A percentile compares a stretch with the other conserved stretches of the same genome.
Conservation (phyloP, 1,284 basidiomycete species). For the Moesziomyces sp. region DNA sequence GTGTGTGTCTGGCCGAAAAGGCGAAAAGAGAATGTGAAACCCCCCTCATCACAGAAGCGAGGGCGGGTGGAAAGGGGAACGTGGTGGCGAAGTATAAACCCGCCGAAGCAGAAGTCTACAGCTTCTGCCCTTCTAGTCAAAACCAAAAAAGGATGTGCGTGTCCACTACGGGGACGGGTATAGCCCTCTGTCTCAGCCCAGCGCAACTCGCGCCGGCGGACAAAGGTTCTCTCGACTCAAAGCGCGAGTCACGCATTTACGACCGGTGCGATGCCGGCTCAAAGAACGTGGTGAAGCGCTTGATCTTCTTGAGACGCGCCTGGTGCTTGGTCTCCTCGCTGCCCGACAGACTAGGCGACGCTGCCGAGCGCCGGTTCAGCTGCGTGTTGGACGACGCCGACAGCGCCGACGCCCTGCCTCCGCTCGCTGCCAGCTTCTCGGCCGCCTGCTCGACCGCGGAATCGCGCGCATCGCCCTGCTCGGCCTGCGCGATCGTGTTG, state of each 20-base stretch:
- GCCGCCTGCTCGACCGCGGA: conserved; percentile 20
- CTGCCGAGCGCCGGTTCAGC: conserved; percentile 26
- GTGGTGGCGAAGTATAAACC: too few species aligned
- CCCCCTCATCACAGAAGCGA: too few species aligned
- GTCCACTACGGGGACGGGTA: conserved; percentile 9
- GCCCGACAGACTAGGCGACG: conserved; percentile 42
- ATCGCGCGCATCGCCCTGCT: conserved; percentile 10
- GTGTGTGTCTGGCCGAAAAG: background rate
- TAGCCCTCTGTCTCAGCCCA: conserved; percentile 25
- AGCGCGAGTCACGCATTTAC: background rate
- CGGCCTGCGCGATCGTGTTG: conserved; percentile 16
- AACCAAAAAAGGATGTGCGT: background rate
- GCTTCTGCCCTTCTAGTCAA: background rate
- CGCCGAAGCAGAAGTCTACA: too few species aligned
- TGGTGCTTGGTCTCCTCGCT: conserved; percentile 50
- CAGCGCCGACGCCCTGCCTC: conserved; percentile 17
- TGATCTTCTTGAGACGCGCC: conserved; percentile 53
- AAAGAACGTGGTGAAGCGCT: conserved; percentile 53
- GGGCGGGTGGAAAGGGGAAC: too few species aligned
- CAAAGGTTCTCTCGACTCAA: conserved; percentile 12
- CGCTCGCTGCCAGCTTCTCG: conserved; percentile 12
- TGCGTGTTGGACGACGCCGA: conserved; percentile 26
- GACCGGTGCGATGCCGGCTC: conserved; percentile 42
- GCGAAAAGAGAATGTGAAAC: background rate
- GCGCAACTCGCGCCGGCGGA: conserved; percentile 5